These are phyloP conservation scores for Xylaria bambusicola DNA, from an alignment of 495 filamentous ascomycete genomes.

Conservation along the genomic window DNA sequence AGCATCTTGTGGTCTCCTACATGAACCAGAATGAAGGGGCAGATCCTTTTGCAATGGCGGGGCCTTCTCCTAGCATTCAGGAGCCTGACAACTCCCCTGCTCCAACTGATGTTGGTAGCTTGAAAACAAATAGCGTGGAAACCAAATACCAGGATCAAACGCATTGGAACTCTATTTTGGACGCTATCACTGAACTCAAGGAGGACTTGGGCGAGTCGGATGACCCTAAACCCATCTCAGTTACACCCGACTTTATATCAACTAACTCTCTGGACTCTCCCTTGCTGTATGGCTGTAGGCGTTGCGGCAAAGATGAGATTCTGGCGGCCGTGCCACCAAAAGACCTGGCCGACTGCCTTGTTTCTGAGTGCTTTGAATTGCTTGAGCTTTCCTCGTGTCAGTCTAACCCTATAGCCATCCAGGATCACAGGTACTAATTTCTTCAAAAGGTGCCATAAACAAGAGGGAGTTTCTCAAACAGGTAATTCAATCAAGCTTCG, in stretches of 20 bases:
- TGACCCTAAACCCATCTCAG: background rate
- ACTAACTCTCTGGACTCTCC: slow-evolving; percentile 16
- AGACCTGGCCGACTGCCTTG: slow-evolving; percentile 10
- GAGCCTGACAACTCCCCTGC: background rate
- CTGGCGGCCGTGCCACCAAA: slow-evolving; percentile 17
- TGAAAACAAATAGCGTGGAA: slow-evolving; percentile 13
- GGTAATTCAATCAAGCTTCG: slow-evolving; percentile 1
- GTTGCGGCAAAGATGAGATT: slow-evolving; percentile 16
- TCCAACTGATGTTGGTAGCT: slow-evolving; percentile 10
- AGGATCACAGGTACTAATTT: background rate
- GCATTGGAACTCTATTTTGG: slow-evolving; percentile 48
- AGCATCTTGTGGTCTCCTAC: slow-evolving; percentile 9
- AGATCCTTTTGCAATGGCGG: background rate
- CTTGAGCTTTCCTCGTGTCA: slow-evolving; percentile 19
- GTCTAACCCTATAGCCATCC: background rate
- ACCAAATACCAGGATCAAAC: slow-evolving; percentile 21
- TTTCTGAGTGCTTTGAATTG: slow-evolving; percentile 17
- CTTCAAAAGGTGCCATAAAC: slow-evolving; percentile 9
- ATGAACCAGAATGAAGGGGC: slow-evolving; percentile 3
- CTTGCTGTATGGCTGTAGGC: slow-evolving; percentile 18
- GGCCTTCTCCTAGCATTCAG: background rate
- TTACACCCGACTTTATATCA: slow-evolving; percentile 6
- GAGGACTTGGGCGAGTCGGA: slow-evolving; percentile 20
- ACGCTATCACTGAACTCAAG: slow-evolving; percentile 36
- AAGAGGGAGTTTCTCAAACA: slow-evolving; percentile 16